phyloP scores from a whole-genome alignment of 2,329 filamentous ascomycete genomes.

The Cladosporium oxysporum region DNA sequence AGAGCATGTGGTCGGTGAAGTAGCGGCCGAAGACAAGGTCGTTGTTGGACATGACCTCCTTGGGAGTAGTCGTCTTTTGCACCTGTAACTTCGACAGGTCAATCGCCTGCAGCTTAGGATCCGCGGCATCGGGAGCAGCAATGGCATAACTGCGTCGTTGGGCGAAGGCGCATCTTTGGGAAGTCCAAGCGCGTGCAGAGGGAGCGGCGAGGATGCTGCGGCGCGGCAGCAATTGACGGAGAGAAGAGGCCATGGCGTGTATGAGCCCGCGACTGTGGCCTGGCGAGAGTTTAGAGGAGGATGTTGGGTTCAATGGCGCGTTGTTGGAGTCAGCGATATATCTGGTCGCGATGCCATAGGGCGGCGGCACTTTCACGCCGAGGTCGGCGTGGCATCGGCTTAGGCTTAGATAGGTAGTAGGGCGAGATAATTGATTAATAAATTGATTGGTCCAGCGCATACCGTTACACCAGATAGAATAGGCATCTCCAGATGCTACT shows the following conservation, averaged over 20 bases:
- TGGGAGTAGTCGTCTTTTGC: constrained; percentile 73
- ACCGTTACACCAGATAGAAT: not conserved
- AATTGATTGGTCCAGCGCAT: not conserved
- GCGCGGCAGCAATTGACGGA: constrained; percentile 19
- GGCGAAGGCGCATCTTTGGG: constrained; percentile 10
- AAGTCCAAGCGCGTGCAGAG: constrained; percentile 17
- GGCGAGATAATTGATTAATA: not conserved
- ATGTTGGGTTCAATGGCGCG: not conserved
- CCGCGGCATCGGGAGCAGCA: constrained; percentile 46
- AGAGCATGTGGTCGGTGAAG: constrained; percentile 98
- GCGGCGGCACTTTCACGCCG: constrained; percentile 7
- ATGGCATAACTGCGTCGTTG: constrained; percentile 19
- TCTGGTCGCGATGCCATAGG: constrained; percentile 6
- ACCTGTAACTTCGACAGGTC: constrained; percentile 77
- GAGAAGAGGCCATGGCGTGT: constrained; percentile 16
- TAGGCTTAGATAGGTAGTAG: not conserved
- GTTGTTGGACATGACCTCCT: constrained; percentile 70
- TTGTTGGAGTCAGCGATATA: constrained; percentile 1
- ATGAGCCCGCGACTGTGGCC: not conserved
- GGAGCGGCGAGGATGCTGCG: constrained; percentile 20
- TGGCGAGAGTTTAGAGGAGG: not conserved
- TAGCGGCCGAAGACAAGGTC: constrained; percentile 86
- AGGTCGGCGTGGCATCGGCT: not conserved
- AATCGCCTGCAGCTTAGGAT: constrained; percentile 64
- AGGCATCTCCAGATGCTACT: not conserved